Conservation (phyloP, 208 protist genomes). For the Phytomonas francai region DNA sequence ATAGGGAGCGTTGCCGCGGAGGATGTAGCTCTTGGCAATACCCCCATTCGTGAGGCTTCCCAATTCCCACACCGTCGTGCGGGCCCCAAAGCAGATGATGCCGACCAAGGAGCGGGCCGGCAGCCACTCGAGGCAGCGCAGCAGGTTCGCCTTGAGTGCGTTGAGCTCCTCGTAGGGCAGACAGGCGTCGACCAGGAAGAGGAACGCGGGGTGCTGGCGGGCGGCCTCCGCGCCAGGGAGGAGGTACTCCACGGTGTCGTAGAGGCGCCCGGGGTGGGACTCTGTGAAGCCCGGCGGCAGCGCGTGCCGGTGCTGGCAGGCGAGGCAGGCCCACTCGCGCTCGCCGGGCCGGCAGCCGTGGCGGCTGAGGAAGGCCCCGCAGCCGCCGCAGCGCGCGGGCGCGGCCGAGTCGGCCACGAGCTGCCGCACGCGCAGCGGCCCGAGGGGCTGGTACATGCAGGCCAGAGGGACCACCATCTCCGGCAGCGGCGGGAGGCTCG, state of each 20-base stretch:
- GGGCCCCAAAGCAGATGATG: slow-evolving; percentile 95
- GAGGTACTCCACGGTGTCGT: slow-evolving; percentile 86
- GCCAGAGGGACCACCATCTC: slow-evolving; percentile 82
- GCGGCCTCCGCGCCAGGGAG: slow-evolving; percentile 17
- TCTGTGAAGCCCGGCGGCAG: slow-evolving; percentile 32
- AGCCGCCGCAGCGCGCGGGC: slow-evolving; percentile 52
- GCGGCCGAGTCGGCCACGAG: slow-evolving; percentile 25
- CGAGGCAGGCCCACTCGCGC: slow-evolving; percentile 73
- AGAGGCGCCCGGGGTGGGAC: slow-evolving; percentile 50
- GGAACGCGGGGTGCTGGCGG: slow-evolving; percentile 27
- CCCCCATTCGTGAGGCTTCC: slow-evolving; percentile 17
- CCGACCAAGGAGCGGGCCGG: slow-evolving; percentile 93
- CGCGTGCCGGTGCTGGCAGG: slow-evolving; percentile 59
- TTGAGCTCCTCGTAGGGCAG: slow-evolving; percentile 87
- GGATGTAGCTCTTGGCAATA: slow-evolving; percentile 63
- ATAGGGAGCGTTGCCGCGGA: slow-evolving; percentile 57
- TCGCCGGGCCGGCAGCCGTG: slow-evolving; percentile 51
- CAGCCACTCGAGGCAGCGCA: slow-evolving; percentile 89
- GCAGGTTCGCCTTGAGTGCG: slow-evolving; percentile 88
- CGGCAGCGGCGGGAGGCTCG: slow-evolving; percentile 33
- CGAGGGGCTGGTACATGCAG: slow-evolving; percentile 86
- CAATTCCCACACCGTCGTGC: slow-evolving; percentile 82
- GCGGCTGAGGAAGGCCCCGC: slow-evolving; percentile 53
- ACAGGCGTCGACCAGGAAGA: slow-evolving; percentile 97
- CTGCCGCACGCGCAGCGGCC: slow-evolving; percentile 31